phyloP scores from a whole-genome alignment of 2,329 filamentous ascomycete genomes.

The Tolypocladium sp. region DNA sequence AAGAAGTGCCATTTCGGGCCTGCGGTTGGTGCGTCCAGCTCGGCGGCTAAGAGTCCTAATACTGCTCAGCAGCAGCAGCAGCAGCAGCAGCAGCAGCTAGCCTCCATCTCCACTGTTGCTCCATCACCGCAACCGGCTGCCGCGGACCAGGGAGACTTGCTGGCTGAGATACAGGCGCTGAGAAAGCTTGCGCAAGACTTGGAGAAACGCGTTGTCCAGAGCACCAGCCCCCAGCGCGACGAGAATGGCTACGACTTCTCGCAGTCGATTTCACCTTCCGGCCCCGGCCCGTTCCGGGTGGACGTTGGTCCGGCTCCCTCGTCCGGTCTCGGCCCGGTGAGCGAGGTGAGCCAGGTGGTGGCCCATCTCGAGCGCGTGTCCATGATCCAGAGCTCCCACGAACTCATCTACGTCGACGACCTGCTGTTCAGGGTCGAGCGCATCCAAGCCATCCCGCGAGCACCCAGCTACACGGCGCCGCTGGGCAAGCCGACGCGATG shows the following conservation, averaged over 20 bases:
- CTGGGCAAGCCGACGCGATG: neutral
- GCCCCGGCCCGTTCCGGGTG: neutral
- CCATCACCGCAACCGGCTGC: neutral
- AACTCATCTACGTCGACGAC: neutral
- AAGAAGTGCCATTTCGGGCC: neutral
- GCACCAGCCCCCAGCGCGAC: neutral
- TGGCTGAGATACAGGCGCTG: neutral
- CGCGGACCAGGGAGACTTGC: neutral
- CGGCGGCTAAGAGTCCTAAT: neutral
- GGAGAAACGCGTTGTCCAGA: neutral
- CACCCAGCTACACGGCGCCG: neutral
- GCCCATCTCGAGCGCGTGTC: neutral
- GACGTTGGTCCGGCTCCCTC: neutral
- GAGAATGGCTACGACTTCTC: neutral
- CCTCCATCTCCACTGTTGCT: neutral
- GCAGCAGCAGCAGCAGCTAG: neutral
- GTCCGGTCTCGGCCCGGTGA: neutral
- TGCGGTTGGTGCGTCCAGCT: neutral
- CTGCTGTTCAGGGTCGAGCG: neutral
- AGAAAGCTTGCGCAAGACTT: neutral
- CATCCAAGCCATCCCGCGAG: neutral
- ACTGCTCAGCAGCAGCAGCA: neutral
- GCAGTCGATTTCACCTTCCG: neutral
- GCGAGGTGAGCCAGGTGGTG: neutral
- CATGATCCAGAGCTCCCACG: neutral